Evolutionary conservation across 345 rosid genomes (phyloP), one percentile per base, ranked within the genome.

Genomic region (Carallia pectinifolia): DNA sequence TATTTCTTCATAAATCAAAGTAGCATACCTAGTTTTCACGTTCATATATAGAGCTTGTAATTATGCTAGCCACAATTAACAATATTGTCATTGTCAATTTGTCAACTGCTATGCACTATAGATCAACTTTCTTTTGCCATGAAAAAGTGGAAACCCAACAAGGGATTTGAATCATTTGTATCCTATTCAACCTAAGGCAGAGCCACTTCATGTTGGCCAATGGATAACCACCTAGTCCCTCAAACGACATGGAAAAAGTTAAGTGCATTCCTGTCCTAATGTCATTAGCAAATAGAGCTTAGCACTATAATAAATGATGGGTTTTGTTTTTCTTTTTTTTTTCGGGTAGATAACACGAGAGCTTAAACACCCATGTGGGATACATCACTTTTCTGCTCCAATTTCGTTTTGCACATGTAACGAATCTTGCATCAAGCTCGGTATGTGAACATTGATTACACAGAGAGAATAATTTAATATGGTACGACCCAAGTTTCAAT

Each of bases 201-300:
- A 69, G 39, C 72, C 59, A 69, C 70, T 76, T 40, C 39, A 17
- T 58, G 67, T 73, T 84, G 82, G 82, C 87, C 86, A 80, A 81
- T 74, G 78, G 80, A 81, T 71, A 60, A 65, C 83, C 76, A 83
- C 79, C 76, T 70, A 76, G 66, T 81, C 65, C 65, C 68, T 75
- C 54, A 67, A 58, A 58, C 71, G 69, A 76, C 69, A 52, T 69
- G 56, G 71, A 73, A 65, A 70, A 70, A 69, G 74, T 74, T 65
- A 72, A 69, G 83, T 64, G 77, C 80, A 75, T 69, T 69, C 69
- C 55, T 61, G 68, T 58, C 60, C 77, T 75, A 71, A 78, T 53
- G 65, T 60, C 64, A 77, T 61, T 67, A 58, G 68, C 65, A 76
- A 65, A 64, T 37, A 56, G 23, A 23, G 58, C 61, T 38, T 56